Percentiles rank a stretch among this genome's conserved stretches.
Conservation (phyloP, 2,329 filamentous ascomycete species). For the Mycosphaerella sp. region DNA sequence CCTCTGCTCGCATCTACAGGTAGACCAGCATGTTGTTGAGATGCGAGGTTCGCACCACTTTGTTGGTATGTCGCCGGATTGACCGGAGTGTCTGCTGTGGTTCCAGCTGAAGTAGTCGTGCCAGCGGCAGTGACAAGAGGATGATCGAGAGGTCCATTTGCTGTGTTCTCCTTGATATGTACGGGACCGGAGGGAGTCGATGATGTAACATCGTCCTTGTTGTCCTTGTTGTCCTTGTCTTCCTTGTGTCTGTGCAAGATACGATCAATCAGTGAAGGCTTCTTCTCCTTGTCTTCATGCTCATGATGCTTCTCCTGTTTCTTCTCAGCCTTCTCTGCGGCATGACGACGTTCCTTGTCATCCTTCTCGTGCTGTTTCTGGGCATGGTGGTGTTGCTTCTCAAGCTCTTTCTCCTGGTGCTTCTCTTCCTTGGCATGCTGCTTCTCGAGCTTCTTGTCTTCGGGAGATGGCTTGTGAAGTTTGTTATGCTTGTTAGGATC, state of each 20-base stretch:
- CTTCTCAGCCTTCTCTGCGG: conserved; percentile 21
- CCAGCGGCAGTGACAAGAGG: conserved; percentile 3
- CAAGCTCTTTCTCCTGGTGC: conserved; percentile 13
- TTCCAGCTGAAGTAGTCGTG: neutral
- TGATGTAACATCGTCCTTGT: conserved; percentile 13
- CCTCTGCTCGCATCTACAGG: conserved; percentile 39
- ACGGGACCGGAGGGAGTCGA: neutral
- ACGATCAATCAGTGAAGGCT: conserved; percentile 25
- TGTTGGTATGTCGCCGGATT: neutral
- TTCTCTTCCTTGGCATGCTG: conserved; percentile 19
- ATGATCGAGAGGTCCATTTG: conserved; percentile 6
- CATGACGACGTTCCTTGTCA: conserved; percentile 8
- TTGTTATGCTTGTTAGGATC: conserved; percentile 20
- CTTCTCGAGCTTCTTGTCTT: conserved; percentile 21
- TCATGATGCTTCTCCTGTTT: conserved; percentile 29
- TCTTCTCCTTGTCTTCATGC: conserved; percentile 33
- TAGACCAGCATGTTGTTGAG: conserved; percentile 38
- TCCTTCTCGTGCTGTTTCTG: conserved; percentile 26
- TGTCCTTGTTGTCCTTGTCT: conserved; percentile 22
- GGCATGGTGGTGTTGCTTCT: conserved; percentile 23
- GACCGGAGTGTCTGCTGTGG: neutral
- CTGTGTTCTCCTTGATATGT: conserved; percentile 4
- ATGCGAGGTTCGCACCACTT: conserved; percentile 25
- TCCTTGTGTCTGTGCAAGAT: conserved; percentile 29
- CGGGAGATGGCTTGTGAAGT: conserved; percentile 13